A percentile compares a stretch with the other conserved stretches of the same genome.
Evolutionary conservation across 495 filamentous ascomycete species (phyloP).

Genomic region (Neurospora sp.): DNA sequence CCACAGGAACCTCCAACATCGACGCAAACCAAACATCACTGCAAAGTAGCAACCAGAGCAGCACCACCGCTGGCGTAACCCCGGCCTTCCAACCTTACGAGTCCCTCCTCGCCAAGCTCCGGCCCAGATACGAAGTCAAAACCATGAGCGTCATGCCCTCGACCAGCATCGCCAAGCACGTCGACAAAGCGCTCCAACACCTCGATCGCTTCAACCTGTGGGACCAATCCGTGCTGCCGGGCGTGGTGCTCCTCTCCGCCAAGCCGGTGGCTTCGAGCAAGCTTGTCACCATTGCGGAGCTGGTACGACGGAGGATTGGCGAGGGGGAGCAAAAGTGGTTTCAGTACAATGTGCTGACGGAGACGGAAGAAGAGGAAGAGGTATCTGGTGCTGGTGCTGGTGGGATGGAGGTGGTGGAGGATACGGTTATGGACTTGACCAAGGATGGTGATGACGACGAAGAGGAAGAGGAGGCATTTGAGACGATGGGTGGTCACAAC

Average conservation of each 20-base stretch:
- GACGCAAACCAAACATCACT: background rate
- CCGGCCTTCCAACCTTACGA: slow-evolving; percentile 11
- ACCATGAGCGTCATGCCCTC: slow-evolving; percentile 43
- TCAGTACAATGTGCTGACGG: slow-evolving; percentile 48
- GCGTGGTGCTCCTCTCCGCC: slow-evolving; percentile 39
- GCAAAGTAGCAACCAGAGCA: slow-evolving; percentile 2
- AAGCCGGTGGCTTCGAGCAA: slow-evolving; percentile 45
- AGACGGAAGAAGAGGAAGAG: slow-evolving; percentile 18
- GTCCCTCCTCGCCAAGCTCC: slow-evolving; percentile 18
- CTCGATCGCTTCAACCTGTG: slow-evolving; percentile 27
- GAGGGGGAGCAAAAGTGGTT: slow-evolving; percentile 44
- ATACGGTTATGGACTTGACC: slow-evolving; percentile 20
- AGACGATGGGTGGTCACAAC: slow-evolving; percentile 29
- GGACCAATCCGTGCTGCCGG: slow-evolving; percentile 17
- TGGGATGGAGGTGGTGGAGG: slow-evolving; percentile 26
- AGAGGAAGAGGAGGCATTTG: slow-evolving; percentile 32
- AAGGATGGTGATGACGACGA: slow-evolving; percentile 10
- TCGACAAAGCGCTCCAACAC: slow-evolving; percentile 32
- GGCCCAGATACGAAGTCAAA: slow-evolving; percentile 28
- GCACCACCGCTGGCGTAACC: slow-evolving; percentile 1
- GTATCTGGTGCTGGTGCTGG: slow-evolving; percentile 10
- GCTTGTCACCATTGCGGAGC: slow-evolving; percentile 54
- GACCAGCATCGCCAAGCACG: slow-evolving; percentile 45
- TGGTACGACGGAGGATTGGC: slow-evolving; percentile 50
- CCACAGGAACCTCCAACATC: background rate